Evolutionary conservation across 495 filamentous ascomycete species (phyloP).

Genomic region (Tuber indicum): DNA sequence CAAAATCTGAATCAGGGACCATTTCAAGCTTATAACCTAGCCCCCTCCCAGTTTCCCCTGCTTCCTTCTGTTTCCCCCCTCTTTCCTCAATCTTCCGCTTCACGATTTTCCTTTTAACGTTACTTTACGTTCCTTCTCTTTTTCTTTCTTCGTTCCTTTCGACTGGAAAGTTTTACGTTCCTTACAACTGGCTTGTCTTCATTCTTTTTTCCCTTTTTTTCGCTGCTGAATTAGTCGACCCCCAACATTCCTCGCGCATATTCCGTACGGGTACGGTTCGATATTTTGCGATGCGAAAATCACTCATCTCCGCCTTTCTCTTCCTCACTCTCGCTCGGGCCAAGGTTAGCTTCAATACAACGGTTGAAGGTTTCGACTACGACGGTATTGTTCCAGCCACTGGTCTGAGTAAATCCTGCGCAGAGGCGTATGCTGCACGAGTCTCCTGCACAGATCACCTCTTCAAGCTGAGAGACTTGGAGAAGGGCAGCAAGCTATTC

Average conservation of each 20-base stretch:
- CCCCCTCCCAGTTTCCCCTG: not conserved
- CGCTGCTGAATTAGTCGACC: not conserved
- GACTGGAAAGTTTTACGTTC: not conserved
- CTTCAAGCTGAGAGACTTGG: conserved; percentile 14
- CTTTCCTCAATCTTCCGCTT: not conserved
- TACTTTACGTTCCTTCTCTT: conserved; percentile 1
- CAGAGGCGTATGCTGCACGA: conserved; percentile 9
- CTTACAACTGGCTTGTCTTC: conserved; percentile 4
- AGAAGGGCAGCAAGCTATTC: conserved; percentile 16
- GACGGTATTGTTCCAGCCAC: conserved; percentile 10
- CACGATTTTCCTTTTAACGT: not conserved
- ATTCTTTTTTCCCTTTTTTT: not conserved
- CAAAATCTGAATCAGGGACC: conserved; percentile 1
- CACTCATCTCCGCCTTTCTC: conserved; percentile 6
- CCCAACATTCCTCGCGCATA: not conserved
- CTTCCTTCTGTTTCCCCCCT: not conserved
- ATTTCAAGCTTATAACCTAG: not conserved
- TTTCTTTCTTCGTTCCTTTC: conserved; percentile 7
- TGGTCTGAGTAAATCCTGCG: conserved; percentile 14
- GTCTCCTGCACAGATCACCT: conserved; percentile 17
- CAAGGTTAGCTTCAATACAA: conserved; percentile 23
- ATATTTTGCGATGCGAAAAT: conserved; percentile 10
- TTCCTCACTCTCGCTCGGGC: conserved; percentile 10
- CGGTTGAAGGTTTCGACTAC: conserved; percentile 12
- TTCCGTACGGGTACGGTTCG: conserved; percentile 6